Conservation (phyloP, 2,329 filamentous ascomycete species). For the Chrysoporthe austroafricana region DNA sequence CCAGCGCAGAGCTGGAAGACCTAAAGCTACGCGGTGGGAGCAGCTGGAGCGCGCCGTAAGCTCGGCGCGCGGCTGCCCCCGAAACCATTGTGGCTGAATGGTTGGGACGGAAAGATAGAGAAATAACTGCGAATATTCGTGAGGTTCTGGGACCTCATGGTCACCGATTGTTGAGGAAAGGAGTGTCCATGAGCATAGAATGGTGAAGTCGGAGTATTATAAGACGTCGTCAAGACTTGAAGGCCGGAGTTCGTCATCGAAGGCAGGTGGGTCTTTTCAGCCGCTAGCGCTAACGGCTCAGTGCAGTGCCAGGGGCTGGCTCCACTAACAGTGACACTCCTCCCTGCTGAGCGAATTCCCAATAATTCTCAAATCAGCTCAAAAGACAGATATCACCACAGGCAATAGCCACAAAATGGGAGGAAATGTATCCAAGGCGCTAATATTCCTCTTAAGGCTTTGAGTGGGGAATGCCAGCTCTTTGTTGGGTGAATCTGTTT, state of each 20-base stretch:
- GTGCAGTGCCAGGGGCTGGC: slow-evolving; percentile 3
- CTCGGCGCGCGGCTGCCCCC: slow-evolving; percentile 50
- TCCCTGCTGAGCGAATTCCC: background rate
- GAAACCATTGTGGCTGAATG: slow-evolving; percentile 47
- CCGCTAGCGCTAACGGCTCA: slow-evolving; percentile 13
- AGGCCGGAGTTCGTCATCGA: slow-evolving; percentile 9
- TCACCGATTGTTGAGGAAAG: slow-evolving; percentile 13
- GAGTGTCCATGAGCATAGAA: background rate
- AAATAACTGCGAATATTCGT: slow-evolving; percentile 23
- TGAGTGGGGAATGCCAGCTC: too few relatives aligned
- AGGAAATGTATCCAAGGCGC: too few relatives aligned
- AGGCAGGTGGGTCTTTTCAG: slow-evolving; percentile 4
- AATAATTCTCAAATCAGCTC: background rate
- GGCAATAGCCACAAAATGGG: background rate
- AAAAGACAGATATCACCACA: background rate
- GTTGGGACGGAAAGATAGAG: slow-evolving; percentile 1
- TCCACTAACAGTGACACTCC: slow-evolving; percentile 4
- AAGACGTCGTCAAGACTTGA: background rate
- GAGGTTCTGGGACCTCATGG: slow-evolving; percentile 18
- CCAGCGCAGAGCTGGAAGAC: slow-evolving; percentile 31
- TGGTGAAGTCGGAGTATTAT: background rate
- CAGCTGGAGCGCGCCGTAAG: slow-evolving; percentile 38
- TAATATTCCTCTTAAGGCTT: too few relatives aligned
- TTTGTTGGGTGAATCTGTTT: too few relatives aligned
- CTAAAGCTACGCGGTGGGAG: slow-evolving; percentile 49